Conservation (phyloP, 495 filamentous ascomycete species). For the Letharia columbiana region DNA sequence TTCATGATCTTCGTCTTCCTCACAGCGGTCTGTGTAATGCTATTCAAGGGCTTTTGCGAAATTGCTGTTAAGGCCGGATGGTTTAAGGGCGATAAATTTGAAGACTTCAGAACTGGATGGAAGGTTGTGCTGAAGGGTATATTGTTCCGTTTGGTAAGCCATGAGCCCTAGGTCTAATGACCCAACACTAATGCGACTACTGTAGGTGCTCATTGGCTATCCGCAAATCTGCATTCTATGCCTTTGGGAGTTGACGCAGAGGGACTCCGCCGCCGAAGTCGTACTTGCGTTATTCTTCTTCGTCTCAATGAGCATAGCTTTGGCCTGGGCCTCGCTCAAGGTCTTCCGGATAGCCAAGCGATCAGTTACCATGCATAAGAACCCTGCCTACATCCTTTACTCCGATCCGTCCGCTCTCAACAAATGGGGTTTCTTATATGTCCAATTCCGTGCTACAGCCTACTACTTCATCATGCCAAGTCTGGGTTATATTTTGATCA, state of each 20-base stretch:
- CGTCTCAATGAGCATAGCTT: slow-evolving; percentile 65
- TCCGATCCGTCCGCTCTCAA: slow-evolving; percentile 87
- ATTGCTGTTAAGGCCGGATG: slow-evolving; percentile 58
- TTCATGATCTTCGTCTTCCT: slow-evolving; percentile 74
- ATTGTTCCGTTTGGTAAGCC: slow-evolving; percentile 66
- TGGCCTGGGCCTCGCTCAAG: slow-evolving; percentile 84
- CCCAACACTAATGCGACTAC: background rate
- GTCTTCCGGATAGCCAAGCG: slow-evolving; percentile 82
- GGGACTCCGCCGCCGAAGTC: slow-evolving; percentile 80
- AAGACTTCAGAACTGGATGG: slow-evolving; percentile 91
- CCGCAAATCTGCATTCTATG: slow-evolving; percentile 88
- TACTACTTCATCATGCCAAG: slow-evolving; percentile 94
- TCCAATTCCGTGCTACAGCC: slow-evolving; percentile 91
- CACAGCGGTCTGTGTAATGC: slow-evolving; percentile 60
- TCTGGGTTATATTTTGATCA: slow-evolving; percentile 70
- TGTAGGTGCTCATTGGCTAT: slow-evolving; percentile 76
- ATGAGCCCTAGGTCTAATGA: slow-evolving; percentile 1
- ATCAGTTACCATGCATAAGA: slow-evolving; percentile 85
- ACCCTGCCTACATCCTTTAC: slow-evolving; percentile 95
- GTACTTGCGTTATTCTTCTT: slow-evolving; percentile 86
- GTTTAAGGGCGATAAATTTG: slow-evolving; percentile 82
- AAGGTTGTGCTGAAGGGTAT: slow-evolving; percentile 82
- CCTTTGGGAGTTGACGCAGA: slow-evolving; percentile 85
- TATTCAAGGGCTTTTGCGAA: slow-evolving; percentile 77
- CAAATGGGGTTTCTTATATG: slow-evolving; percentile 98